Base-by-base conservation (phyloP, 148 eudicot species). In the Agrostemma githago region DNA sequence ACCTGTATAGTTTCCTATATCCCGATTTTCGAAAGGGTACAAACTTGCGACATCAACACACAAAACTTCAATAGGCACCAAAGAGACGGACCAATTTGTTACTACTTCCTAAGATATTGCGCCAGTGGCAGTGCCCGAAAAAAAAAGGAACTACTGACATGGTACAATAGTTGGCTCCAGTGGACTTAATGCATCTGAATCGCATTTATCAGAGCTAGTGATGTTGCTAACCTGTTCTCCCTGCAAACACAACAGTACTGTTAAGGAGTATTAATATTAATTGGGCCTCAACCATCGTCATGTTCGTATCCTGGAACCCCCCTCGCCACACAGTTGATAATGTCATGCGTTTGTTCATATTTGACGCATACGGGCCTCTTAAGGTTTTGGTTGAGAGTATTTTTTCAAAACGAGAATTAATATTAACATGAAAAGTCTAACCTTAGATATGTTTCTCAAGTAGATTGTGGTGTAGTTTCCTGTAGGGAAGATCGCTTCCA, bases 371-470 rank as follows among this genome's bases (percentile, higher is more conserved):
- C 34, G 1, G 34, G 34, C 34, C 34, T 26, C 34, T 26, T 26
- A 26, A 26, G 34, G 34, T 26, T 26, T 26, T 26, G 34, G 34
- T 26, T 26, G 34, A 26, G 34, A 26, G 34, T 26, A 1, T 26
- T 26, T 26, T 26, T 26, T 26, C 34, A 34, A 56, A 72, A 12
- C 5, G 8, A 19, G 9, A 8, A 56, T 39, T 15, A 21, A 0
- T 6, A 21, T 3, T 37, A 43, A 58, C 56, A 8, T 17, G 12
- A 46, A 46, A 58, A 21, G 15, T 17, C 8, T 74, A 90, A 90
- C 99, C 99, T 87, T 92, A 7, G 90, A 88, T 41, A 95, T 74
- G 75, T 95, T 95, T 78, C 99, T 86, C 41, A 95, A 82, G 78
- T 82, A 90, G 34, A 94, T 85, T 48, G 96, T 87, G 20, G 86